phyloP scores from a whole-genome alignment of 805 yeast species.

The Wickerhamomyces queroliae region DNA sequence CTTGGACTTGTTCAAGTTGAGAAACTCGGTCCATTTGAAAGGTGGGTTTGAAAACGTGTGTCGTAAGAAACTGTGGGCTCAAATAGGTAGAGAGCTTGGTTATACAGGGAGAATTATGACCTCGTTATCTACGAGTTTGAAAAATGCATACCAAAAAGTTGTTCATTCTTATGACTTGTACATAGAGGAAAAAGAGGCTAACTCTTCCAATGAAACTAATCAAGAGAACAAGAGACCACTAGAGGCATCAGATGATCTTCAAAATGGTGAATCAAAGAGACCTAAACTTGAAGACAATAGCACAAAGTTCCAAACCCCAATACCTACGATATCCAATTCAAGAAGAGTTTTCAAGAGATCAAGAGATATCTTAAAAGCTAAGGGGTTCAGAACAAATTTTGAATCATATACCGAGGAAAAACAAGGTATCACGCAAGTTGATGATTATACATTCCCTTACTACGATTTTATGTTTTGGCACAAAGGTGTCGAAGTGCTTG shows the following conservation, averaged over 20 bases:
- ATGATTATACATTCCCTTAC: constrained; percentile 27
- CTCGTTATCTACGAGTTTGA: constrained; percentile 61
- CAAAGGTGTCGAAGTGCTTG: constrained; percentile 30
- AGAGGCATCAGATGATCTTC: not conserved
- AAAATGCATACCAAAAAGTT: constrained; percentile 49
- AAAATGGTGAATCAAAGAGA: constrained; percentile 5
- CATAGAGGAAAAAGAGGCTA: constrained; percentile 1
- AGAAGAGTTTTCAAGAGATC: constrained; percentile 39
- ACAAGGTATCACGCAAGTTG: constrained; percentile 30
- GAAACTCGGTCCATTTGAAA: constrained; percentile 49
- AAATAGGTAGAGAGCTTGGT: constrained; percentile 76
- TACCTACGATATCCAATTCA: constrained; percentile 41
- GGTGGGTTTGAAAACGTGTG: constrained; percentile 70
- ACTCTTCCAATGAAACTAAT: constrained; percentile 8
- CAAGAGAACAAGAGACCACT: constrained; percentile 10
- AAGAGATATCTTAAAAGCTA: constrained; percentile 36
- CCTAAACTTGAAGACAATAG: not conserved
- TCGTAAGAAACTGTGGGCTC: constrained; percentile 70
- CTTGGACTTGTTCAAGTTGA: constrained; percentile 56
- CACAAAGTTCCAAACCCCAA: not conserved
- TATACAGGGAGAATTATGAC: constrained; percentile 68
- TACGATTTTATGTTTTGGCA: constrained; percentile 43
- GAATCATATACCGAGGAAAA: constrained; percentile 42
- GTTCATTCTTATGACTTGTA: constrained; percentile 26
- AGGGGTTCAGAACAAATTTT: constrained; percentile 47